These are phyloP conservation scores for Alectoria sarmentosa DNA, from an alignment of 495 filamentous ascomycete genomes.

Conservation along the genomic window DNA sequence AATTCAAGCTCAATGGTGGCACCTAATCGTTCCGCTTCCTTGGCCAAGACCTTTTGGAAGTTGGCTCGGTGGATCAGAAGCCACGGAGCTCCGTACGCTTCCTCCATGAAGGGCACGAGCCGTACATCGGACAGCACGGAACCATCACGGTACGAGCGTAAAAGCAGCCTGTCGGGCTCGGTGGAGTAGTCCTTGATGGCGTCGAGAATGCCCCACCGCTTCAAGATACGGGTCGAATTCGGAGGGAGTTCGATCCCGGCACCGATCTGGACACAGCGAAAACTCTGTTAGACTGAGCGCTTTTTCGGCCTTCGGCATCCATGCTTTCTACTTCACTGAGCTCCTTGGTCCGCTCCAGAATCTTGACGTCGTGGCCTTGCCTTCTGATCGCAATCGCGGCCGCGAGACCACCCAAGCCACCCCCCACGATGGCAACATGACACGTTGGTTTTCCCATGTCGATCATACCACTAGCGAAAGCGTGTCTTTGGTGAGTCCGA, in stretches of 20 bases:
- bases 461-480: too few species aligned
- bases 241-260: slow-evolving; percentile 53
- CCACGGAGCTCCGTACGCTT: slow-evolving; percentile 39
- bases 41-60: slow-evolving; percentile 45
- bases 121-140: slow-evolving; percentile 44
- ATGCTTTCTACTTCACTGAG: slow-evolving; percentile 38
- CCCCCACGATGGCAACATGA: not conserved
- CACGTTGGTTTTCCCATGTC: not conserved
- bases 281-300: too few species aligned
- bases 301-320: too few species aligned
- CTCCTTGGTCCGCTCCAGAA: slow-evolving; percentile 38
- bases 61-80: slow-evolving; percentile 46
- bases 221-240: slow-evolving; percentile 43
- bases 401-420: slow-evolving; percentile 35
- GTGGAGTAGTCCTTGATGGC: slow-evolving; percentile 39
- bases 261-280: slow-evolving; percentile 39
- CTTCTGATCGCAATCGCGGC: slow-evolving; percentile 38
- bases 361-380: slow-evolving; percentile 37
- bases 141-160: slow-evolving; percentile 51
- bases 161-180: slow-evolving; percentile 43
- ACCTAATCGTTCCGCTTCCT: slow-evolving; percentile 46
- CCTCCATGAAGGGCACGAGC: slow-evolving; percentile 4
- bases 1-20: slow-evolving; percentile 41
- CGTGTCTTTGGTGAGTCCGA: too few species aligned
- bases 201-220: slow-evolving; percentile 43